Base-by-base conservation (phyloP, 441 rosid species). In the Bruguiera hainesii region DNA sequence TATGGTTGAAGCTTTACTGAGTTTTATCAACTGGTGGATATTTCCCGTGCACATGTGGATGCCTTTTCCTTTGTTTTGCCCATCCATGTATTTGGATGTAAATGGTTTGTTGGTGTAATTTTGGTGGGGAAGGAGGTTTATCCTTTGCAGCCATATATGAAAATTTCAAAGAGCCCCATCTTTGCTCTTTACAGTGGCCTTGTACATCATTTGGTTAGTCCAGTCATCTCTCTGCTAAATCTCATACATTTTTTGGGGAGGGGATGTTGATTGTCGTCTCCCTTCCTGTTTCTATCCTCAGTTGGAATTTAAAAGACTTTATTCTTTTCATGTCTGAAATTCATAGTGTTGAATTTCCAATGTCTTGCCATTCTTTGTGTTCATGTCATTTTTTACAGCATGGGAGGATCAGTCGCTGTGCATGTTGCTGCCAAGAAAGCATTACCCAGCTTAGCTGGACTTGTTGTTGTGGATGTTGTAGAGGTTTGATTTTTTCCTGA, bases 401-500 rank as follows among this genome's bases (percentile, higher is more conserved):
- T 92, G 98, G 99, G 99, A 69, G 99, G 98, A 37, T 90, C 99
- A 15, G 93, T 95, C n/a, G 96, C 96, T 60, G 89, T 95, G 63
- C 98, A 95, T 73, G 86, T 95, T 73, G 95, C 99, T 71, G 97
- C 97, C 20, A 87, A 74, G 79, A 95, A 84, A 81, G 73, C 73
- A 56, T 80, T 92, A 52, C 80, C 73, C 68, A 87, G 75, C 77
- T 82, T 95, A 86, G 89, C 91, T 63, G 99, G 99, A 57, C 72
- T 95, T 78, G 84, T 95, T 68, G 91, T 95, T 66, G 91, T 94
- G 66, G 99, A 94, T 79, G 99, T 95, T 71, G 97, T 95, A 28
- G 99, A 95, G 98, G 99, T 90, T 73, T 73, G 80, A 18, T 69
- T 76, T 72, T 37, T 59, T 29, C 18, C 21, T 18, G 42, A 51